Base-by-base conservation (phyloP, 2,329 filamentous ascomycete species). In the Mariannaea elegans region DNA sequence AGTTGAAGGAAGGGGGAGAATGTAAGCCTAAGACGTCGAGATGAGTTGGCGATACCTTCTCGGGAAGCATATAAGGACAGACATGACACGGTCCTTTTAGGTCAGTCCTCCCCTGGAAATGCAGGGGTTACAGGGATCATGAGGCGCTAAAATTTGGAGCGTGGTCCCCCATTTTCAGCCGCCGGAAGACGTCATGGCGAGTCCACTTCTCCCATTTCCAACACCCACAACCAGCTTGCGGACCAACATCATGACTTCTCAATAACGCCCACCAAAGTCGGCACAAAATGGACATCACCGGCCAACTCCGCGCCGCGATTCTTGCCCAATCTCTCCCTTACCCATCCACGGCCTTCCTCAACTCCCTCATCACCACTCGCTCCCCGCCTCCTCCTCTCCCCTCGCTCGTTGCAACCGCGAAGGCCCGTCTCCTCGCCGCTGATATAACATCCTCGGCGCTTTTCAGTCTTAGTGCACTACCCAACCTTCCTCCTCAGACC, bases 321-420 rank as follows among this genome's bases (percentile, higher is more conserved):
- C 68, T 82, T 71, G 69, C 80, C 68, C 73, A 89, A 78, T 77
- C 81, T 77, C 69, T 89, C 78, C 76, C 88, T 71, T 32, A 77
- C 67, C 76, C 84, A 1, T 82, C 84, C 2, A 56, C 73, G 32
- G 65, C 83, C 57, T 94, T 91, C 86, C 83, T 95, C 24, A 80
- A 82, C 57, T 78, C 77, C 56, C 87, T 94, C 72, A 73, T 90
- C 59, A 76, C 84, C 9, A 80, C 83, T 14, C 84, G 75, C 76
- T 84, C 66, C 73, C 84, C 79, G 42, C 80, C 81, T 14, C 87
- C 86, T 1, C 89, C 91, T 1, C 76, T 93, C 1, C 85, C 87
- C 24, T 90, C 90, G 4, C 82, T 97, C 18, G 82, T 91, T 56
- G 91, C 93, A 62, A 95, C 93, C 2, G 91, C 91, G 34, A 87